Conservation (phyloP, 148 eudicot genomes). For the Rhododendron henanense region DNA sequence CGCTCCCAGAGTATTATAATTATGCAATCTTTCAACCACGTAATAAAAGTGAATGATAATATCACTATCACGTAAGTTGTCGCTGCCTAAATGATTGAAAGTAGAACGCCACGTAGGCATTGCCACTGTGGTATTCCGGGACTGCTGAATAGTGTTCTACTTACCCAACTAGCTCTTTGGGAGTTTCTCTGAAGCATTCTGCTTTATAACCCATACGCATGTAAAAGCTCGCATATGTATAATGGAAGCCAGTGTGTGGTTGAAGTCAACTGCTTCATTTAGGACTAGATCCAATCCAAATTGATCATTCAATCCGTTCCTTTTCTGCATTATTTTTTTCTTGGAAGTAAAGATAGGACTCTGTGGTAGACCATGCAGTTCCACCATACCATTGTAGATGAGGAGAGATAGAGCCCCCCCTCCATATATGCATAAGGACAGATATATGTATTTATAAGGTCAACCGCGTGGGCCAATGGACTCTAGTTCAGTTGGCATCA, state of each 20-base stretch:
- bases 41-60: too few species aligned
- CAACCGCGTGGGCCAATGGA: neutral
- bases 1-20: too few species aligned
- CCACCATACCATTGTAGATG: neutral
- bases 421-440: neutral
- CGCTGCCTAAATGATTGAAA: too few species aligned
- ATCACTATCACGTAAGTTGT: too few species aligned
- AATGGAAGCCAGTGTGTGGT: neutral
- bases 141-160: neutral
- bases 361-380: conserved; percentile 2
- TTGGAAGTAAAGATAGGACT: conserved; percentile 10
- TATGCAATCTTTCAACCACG: too few species aligned
- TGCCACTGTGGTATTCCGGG: too few species aligned
- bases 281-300: too few species aligned
- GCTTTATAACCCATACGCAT: conserved; percentile 8
- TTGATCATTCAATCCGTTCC: neutral
- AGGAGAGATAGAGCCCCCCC: neutral
- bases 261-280: conserved; percentile 14
- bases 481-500: too few species aligned
- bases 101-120: too few species aligned
- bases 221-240: neutral
- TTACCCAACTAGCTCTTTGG: neutral
- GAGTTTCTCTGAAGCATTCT: neutral
- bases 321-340: conserved; percentile 1
- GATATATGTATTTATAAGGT: too few species aligned